Conservation (phyloP, 1,284 basidiomycete species). For the Dichomitus squalens region DNA sequence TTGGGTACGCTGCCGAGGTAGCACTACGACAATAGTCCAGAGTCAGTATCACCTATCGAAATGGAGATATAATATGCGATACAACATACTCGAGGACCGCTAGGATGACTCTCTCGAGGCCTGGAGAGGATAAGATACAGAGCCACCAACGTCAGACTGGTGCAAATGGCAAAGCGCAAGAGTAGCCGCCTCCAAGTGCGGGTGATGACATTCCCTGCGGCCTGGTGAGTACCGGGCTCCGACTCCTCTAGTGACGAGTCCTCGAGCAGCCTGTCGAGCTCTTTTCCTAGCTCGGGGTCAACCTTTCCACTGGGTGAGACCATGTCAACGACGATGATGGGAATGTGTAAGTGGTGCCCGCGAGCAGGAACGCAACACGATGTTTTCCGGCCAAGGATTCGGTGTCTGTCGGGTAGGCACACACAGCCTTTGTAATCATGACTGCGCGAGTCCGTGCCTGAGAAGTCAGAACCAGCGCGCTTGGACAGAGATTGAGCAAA, state of each 20-base stretch:
- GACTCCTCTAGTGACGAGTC: neutral
- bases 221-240: neutral
- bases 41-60: no score
- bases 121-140: neutral
- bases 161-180: neutral
- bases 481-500: no score
- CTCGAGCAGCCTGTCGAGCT: neutral
- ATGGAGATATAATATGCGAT: neutral
- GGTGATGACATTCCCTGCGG: neutral
- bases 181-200: neutral
- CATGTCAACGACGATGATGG: no score
- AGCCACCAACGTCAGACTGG: neutral
- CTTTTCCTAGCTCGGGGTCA: conserved; percentile 5
- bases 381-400: no score
- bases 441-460: no score
- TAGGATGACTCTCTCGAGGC: neutral
- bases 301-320: conserved; percentile 38
- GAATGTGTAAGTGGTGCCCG: no score
- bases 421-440: no score
- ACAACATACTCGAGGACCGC: neutral
- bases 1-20: neutral
- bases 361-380: no score
- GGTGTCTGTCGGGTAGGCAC: no score
- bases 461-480: no score
- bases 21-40: neutral